Base-by-base conservation (phyloP, 2,329 filamentous ascomycete genomes). In the Talaromyces pinophilus region DNA sequence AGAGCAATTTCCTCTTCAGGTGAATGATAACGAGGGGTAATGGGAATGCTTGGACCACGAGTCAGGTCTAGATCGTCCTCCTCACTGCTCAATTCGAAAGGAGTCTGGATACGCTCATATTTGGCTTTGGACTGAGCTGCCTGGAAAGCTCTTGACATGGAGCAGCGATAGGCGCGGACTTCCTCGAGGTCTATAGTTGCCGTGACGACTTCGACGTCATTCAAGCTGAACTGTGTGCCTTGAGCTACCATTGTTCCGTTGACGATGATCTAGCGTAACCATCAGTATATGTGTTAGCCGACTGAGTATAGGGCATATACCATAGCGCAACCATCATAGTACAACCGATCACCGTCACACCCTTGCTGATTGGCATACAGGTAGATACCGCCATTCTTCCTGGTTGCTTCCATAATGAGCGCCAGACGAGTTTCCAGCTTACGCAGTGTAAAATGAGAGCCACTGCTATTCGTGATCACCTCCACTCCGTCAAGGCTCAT, bases 111-210 rank as follows among this genome's bases (percentile, higher is more conserved):
- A 15, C 75, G 72, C 22, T 71, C 71, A 62, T 75, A 74, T n/a
- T 67, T 67, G 17, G 69, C 67, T 19, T 50, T 63, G 11, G 71
- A 64, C 55, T 67, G 63, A 15, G 69, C 68, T n/a, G 72, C 71
- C 67, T 78, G 76, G 15, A 72, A 66, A 30, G 74, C 72, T 64
- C 76, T 69, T 22, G 71, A 73, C 38, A 72, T 70, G 1, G 71
- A 61, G 40, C 67, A 70, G 40, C 72, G 67, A 64, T 69, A 72
- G 35, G 68, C 67, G 6, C 90, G 82, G 2, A 94, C 89, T 70
- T 91, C 87, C 69, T 93, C 90, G 0, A 90, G 77, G 70, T 90
- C 87, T 5, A 90, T 80, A 0, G 87, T 89, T 1, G 88, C 88
- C 5, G 82, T 84, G 8, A 88, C 76, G 6, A 90, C 86, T 69